Percentiles rank a stretch among this genome's conserved stretches.
Conservation (phyloP, 306 rosid genomes). For the Acacia melanoxylon region DNA sequence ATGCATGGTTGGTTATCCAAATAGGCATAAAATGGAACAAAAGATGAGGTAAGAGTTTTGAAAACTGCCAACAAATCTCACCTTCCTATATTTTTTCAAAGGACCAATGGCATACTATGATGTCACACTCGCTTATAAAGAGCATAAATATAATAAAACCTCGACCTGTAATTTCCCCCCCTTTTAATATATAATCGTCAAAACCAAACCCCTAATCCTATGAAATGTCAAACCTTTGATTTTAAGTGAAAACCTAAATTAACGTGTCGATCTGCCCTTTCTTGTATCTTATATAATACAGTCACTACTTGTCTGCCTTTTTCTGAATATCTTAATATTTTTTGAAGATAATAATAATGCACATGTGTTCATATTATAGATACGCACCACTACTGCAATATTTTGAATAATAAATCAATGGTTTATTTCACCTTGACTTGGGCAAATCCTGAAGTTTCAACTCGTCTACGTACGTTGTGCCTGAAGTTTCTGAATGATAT, state of each 20-base stretch:
- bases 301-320: too few species aligned
- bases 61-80: slow-evolving; percentile 34
- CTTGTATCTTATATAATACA: background rate
- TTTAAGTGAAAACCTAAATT: background rate
- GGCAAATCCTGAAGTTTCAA: background rate
- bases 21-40: slow-evolving; percentile 27
- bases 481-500: background rate
- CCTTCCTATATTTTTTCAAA: slow-evolving; percentile 32
- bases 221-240: slow-evolving; percentile 50
- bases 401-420: background rate
- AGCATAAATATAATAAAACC: slow-evolving; percentile 29
- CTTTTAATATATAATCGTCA: slow-evolving; percentile 38
- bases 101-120: slow-evolving; percentile 41
- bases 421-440: background rate
- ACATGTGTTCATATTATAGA: background rate
- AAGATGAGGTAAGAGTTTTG: slow-evolving; percentile 62
- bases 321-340: background rate
- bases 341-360: background rate
- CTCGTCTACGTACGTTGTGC: background rate
- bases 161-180: slow-evolving; percentile 24
- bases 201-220: slow-evolving; percentile 47
- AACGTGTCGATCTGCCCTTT: slow-evolving; percentile 16
- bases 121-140: slow-evolving; percentile 45
- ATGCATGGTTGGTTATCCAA: slow-evolving; percentile 43
- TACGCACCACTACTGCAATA: background rate